A percentile compares a stretch with the other conserved stretches of the same genome.
These are phyloP conservation scores for Sclerotinia nivalis DNA, from an alignment of 2,329 filamentous ascomycete genomes.

Conservation along the genomic window DNA sequence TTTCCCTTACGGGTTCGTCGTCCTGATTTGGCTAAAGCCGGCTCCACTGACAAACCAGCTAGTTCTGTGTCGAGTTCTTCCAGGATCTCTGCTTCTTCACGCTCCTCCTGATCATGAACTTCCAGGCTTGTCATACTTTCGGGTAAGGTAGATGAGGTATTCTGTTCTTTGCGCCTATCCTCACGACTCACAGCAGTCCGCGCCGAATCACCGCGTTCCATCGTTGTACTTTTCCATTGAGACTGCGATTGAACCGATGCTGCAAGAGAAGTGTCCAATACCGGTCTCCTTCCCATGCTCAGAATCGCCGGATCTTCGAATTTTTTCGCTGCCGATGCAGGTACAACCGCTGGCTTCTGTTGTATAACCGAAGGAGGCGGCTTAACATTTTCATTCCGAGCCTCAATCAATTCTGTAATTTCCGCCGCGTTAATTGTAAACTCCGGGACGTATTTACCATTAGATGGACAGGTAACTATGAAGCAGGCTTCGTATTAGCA, in stretches of 20 bases:
- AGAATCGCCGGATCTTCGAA: conserved; percentile 43
- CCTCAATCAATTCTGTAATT: conserved; percentile 41
- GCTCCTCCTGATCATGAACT: conserved; percentile 38
- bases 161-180: conserved; percentile 34
- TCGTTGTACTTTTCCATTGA: conserved; percentile 41
- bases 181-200: conserved; percentile 33
- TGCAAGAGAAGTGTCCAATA: conserved; percentile 27
- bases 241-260: conserved; percentile 28
- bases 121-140: conserved; percentile 49
- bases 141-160: conserved; percentile 45
- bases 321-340: conserved; percentile 24
- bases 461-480: conserved; percentile 38
- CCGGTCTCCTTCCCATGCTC: conserved; percentile 43
- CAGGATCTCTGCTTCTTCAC: conserved; percentile 29
- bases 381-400: conserved; percentile 35
- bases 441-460: conserved; percentile 39
- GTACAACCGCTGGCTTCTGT: conserved; percentile 17
- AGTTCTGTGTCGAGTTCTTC: conserved; percentile 34
- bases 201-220: conserved; percentile 35
- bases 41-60: conserved; percentile 29
- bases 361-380: conserved; percentile 21
- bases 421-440: conserved; percentile 41
- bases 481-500: conserved; percentile 8
- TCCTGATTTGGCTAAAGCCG: conserved; percentile 32
- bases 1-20: conserved; percentile 49